Percentiles rank a stretch among this genome's conserved stretches.
These are phyloP conservation scores for Alternaria atra DNA, from an alignment of 2,329 filamentous ascomycete genomes.

Conservation along the genomic window DNA sequence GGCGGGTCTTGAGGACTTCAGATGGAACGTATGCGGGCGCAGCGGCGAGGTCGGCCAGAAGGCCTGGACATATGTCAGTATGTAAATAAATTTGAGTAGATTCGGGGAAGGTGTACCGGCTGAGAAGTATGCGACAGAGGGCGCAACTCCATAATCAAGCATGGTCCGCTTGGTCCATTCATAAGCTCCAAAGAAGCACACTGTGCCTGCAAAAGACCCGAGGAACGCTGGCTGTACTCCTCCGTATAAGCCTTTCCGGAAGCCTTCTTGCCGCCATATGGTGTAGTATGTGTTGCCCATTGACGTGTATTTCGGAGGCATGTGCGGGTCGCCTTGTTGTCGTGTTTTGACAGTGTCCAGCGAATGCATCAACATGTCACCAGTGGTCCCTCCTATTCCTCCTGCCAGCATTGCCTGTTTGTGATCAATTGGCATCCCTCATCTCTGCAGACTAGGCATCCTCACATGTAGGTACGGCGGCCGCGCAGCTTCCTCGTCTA, in stretches of 20 bases:
- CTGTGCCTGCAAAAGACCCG: constrained; percentile 91
- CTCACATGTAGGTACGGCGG: constrained; percentile 60
- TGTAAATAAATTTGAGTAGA: background rate
- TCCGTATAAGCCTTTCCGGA: constrained; percentile 86
- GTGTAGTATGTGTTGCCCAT: constrained; percentile 91
- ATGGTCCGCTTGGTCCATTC: constrained; percentile 92
- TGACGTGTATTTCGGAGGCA: constrained; percentile 91
- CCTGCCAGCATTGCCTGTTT: constrained; percentile 91
- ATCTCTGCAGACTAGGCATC: constrained; percentile 12
- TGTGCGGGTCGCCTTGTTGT: constrained; percentile 93
- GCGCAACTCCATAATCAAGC: constrained; percentile 83
- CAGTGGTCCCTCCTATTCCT: constrained; percentile 88
- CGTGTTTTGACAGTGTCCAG: constrained; percentile 98
- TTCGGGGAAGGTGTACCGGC: constrained; percentile 67
- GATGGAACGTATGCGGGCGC: constrained; percentile 95
- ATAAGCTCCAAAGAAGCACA: constrained; percentile 96
- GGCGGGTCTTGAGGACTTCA: constrained; percentile 95
- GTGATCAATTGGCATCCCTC: constrained; percentile 34
- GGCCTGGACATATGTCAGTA: constrained; percentile 64
- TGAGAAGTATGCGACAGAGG: constrained; percentile 84
- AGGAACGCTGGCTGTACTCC: constrained; percentile 91
- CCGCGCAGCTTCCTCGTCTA: constrained; percentile 55
- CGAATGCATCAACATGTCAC: constrained; percentile 98
- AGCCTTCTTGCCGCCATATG: constrained; percentile 90
- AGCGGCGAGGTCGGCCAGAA: constrained; percentile 89